phyloP scores from a whole-genome alignment of 768 basidiomycete genomes.

The Serendipita vermifera region DNA sequence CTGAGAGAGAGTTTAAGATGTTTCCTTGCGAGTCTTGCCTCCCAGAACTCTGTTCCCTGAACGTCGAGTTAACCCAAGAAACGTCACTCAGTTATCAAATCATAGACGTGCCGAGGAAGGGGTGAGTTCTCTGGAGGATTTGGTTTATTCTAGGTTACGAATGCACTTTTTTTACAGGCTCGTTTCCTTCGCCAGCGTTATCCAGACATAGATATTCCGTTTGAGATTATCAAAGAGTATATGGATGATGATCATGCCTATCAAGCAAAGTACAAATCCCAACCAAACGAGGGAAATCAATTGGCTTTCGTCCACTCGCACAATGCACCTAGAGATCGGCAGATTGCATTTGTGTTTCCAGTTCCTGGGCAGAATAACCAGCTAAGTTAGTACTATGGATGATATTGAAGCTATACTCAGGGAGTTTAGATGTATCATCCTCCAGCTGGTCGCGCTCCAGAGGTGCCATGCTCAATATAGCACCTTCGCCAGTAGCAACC shows the following conservation, averaged over 20 bases:
- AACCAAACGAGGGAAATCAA: background rate
- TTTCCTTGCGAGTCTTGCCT: too few relatives aligned
- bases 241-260: background rate
- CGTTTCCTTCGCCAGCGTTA: background rate
- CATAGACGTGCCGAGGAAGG: background rate
- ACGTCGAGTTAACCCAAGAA: background rate
- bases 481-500: too few relatives aligned
- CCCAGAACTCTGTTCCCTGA: too few relatives aligned
- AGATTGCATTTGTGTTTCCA: background rate
- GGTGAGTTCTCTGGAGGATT: background rate
- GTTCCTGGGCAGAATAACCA: background rate
- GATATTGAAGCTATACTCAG: too few relatives aligned
- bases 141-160: too few relatives aligned
- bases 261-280: background rate
- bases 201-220: constrained; percentile 3
- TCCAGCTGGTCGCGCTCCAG: too few relatives aligned
- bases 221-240: constrained; percentile 2
- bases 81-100: background rate
- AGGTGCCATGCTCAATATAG: too few relatives aligned
- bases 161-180: background rate
- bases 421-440: too few relatives aligned
- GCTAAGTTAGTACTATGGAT: background rate
- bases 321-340: background rate
- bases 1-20: too few relatives aligned
- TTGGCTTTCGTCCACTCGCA: background rate